These are phyloP conservation scores for Hypsizygus marmoreus DNA, from an alignment of 768 basidiomycete genomes.

Conservation along the genomic window DNA sequence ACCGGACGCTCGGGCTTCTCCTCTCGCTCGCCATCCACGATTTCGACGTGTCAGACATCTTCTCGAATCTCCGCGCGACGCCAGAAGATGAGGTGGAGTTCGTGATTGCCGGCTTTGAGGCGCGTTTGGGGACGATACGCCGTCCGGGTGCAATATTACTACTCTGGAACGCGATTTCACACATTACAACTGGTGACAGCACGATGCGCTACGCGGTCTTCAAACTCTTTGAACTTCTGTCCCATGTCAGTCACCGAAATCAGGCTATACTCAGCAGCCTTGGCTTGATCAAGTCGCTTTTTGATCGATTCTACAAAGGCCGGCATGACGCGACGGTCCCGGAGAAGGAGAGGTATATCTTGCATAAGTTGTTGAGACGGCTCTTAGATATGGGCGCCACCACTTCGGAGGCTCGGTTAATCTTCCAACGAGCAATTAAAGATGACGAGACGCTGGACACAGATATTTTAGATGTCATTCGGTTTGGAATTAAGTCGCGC, in stretches of 20 bases:
- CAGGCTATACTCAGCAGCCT: slow-evolving; percentile 64
- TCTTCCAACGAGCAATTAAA: slow-evolving; percentile 61
- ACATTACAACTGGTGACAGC: slow-evolving; percentile 32
- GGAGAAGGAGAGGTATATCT: slow-evolving; percentile 54
- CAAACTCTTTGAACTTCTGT: slow-evolving; percentile 65
- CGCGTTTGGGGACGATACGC: slow-evolving; percentile 50
- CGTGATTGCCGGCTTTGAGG: slow-evolving; percentile 42
- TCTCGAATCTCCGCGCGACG: slow-evolving; percentile 44
- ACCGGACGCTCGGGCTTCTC: slow-evolving; percentile 65
- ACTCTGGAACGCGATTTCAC: slow-evolving; percentile 52
- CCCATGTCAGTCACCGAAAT: slow-evolving; percentile 65
- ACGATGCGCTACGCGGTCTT: slow-evolving; percentile 54
- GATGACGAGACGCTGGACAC: slow-evolving; percentile 53
- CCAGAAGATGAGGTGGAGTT: slow-evolving; percentile 40
- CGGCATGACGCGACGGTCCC: slow-evolving; percentile 23
- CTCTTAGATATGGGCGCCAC: slow-evolving; percentile 76
- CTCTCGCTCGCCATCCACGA: slow-evolving; percentile 69
- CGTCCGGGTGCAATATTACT: slow-evolving; percentile 64
- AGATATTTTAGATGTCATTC: slow-evolving; percentile 71
- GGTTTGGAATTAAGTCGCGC: slow-evolving; percentile 68
- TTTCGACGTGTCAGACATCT: slow-evolving; percentile 58
- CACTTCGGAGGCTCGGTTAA: slow-evolving; percentile 58
- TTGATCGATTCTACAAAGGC: slow-evolving; percentile 44
- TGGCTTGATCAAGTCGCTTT: slow-evolving; percentile 55
- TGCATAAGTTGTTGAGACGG: slow-evolving; percentile 65